Conservation (phyloP, 495 filamentous ascomycete genomes). For the Lophium mytilinum region DNA sequence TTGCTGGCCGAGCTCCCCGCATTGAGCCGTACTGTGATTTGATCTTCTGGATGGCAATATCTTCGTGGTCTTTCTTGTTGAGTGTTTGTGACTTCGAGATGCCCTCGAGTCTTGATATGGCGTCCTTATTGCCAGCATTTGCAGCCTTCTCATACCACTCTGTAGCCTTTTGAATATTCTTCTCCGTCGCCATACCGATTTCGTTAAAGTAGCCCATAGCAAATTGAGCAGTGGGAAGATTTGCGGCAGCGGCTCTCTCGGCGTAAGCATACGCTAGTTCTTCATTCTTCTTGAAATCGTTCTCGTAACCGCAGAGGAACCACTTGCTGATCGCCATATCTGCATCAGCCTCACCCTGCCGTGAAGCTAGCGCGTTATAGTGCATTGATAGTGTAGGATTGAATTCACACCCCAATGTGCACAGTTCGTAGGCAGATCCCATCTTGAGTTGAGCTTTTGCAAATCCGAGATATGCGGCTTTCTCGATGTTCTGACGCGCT, state of each 20-base stretch:
- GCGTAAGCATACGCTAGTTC: slow-evolving; percentile 87
- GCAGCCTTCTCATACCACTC: slow-evolving; percentile 89
- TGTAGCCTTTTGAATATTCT: slow-evolving; percentile 73
- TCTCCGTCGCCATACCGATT: slow-evolving; percentile 79
- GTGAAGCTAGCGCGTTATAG: slow-evolving; percentile 88
- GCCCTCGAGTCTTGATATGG: slow-evolving; percentile 68
- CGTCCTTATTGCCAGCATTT: slow-evolving; percentile 87
- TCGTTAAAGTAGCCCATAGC: slow-evolving; percentile 97
- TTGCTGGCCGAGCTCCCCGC: slow-evolving; percentile 59
- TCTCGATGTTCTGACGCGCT: slow-evolving; percentile 87
- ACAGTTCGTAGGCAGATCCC: slow-evolving; percentile 91
- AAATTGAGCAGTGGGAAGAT: slow-evolving; percentile 86
- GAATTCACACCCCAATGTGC: slow-evolving; percentile 89
- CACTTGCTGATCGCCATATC: slow-evolving; percentile 97
- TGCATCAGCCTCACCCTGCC: slow-evolving; percentile 82
- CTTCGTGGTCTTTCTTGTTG: slow-evolving; percentile 85
- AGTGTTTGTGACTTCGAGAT: slow-evolving; percentile 79
- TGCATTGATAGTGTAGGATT: slow-evolving; percentile 85
- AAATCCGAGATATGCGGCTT: slow-evolving; percentile 93
- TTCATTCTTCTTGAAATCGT: slow-evolving; percentile 89
- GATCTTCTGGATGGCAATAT: slow-evolving; percentile 80
- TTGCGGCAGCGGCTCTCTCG: slow-evolving; percentile 68
- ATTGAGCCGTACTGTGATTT: slow-evolving; percentile 89
- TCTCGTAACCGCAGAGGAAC: slow-evolving; percentile 93
- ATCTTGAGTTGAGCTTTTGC: slow-evolving; percentile 97